These are phyloP conservation scores for Clavulina sp. DNA, from an alignment of 768 basidiomycete genomes.

Conservation along the genomic window DNA sequence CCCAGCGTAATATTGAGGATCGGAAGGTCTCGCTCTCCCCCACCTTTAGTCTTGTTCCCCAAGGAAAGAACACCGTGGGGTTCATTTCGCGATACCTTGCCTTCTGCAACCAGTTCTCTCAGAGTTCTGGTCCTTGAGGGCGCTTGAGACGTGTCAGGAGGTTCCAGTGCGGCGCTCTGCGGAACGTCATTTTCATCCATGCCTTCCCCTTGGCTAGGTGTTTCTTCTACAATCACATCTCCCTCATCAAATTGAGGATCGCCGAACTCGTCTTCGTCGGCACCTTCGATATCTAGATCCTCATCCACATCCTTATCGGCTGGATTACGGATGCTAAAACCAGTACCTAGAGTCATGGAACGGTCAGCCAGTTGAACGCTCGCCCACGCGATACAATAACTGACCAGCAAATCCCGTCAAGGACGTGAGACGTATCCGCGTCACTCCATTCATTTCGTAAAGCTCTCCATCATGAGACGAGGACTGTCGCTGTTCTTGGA, in stretches of 20 bases:
- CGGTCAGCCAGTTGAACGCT: neutral
- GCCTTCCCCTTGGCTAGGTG: conserved; percentile 6
- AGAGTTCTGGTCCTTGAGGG: conserved; percentile 20
- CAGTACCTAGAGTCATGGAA: conserved; percentile 30
- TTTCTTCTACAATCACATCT: conserved; percentile 34
- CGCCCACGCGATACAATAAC: conserved; percentile 11
- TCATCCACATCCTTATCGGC: conserved; percentile 53
- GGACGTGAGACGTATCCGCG: conserved; percentile 25
- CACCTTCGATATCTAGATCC: conserved; percentile 66
- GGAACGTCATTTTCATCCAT: too few species aligned
- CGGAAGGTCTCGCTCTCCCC: too few species aligned
- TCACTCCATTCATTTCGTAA: conserved; percentile 29
- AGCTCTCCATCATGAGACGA: conserved; percentile 19
- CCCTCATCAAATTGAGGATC: conserved; percentile 59
- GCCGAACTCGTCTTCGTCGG: conserved; percentile 49
- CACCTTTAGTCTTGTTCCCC: too few species aligned
- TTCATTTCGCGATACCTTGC: conserved; percentile 21
- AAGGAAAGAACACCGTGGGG: neutral
- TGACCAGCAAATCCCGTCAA: conserved; percentile 21
- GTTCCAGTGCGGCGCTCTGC: conserved; percentile 14
- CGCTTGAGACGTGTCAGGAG: conserved; percentile 20
- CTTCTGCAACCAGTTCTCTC: conserved; percentile 36
- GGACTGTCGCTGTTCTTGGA: conserved; percentile 15
- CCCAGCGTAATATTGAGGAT: neutral
- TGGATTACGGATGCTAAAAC: conserved; percentile 47